Base-by-base conservation (phyloP, 2,329 filamentous ascomycete genomes). In the Alternaria postmessia region DNA sequence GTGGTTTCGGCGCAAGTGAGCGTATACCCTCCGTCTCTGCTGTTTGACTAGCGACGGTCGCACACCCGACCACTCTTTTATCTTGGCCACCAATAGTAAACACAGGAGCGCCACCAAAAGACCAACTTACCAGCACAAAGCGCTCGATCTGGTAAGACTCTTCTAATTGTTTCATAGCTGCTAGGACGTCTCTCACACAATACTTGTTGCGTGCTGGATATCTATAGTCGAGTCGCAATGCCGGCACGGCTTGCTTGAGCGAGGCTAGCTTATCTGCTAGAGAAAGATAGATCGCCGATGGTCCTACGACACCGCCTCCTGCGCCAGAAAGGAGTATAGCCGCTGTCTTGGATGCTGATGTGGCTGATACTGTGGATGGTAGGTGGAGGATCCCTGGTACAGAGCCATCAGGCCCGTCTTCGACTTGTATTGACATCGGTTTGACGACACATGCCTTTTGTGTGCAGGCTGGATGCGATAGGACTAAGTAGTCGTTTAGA, bases 51-150 rank as follows among this genome's bases (percentile, higher is more conserved):
- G 56, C 56, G 7, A 58, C 20, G 5, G 41, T 52, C 20, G 42
- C 55, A 26, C 55, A 58, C 0, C 49, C 55, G 2, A 58, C 49
- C 3, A 58, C 42, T 8, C 55, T 41, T 9, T 28, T 8, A 4
- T 58, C 49, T 18, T 20, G 24, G 8, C 42, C 41, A 12, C 30
- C 49, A 26, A 58, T 39, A 1, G 49, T 58, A 14, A 58, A 58
- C 3, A 54, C 42, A 3, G 55, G 34, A 26, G 55, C 49, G 12
- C 49, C 42, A 7, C 49, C 55, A 32, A 58, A 58, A 11, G 55
- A 58, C 49, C 55, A 58, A 3, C 55, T 28, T 5, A 58, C 49
- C 11, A 54, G 42, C 12, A 58, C 42, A 22, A 58, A 58, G 6
- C 20, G 20, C 0, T 16, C 3, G 14, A 58, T 47, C 3, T 39